These are phyloP conservation scores for Aspergillus sergii DNA, from an alignment of 2,329 filamentous ascomycete species.

Conservation along the genomic window DNA sequence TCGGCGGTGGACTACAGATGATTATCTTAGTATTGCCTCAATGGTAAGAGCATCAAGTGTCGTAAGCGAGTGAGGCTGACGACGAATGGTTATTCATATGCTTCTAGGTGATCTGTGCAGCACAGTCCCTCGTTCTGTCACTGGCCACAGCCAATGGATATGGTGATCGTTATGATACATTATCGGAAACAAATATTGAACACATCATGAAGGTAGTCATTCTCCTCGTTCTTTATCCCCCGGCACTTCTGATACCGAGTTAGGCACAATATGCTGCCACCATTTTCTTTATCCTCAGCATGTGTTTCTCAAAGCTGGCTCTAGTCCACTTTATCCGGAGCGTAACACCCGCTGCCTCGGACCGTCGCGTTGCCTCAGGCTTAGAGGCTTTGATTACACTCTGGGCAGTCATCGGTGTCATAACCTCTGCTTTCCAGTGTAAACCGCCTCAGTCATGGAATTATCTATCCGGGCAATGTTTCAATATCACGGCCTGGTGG, in stretches of 20 bases:
- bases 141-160: slow-evolving; percentile 25
- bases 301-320: slow-evolving; percentile 29
- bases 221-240: not conserved
- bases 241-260: not conserved
- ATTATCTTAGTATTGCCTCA: slow-evolving; percentile 9
- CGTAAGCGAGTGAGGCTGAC: not conserved
- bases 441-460: slow-evolving; percentile 20
- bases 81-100: not conserved
- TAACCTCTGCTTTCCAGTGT: slow-evolving; percentile 26
- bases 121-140: slow-evolving; percentile 25
- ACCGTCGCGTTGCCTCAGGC: slow-evolving; percentile 19
- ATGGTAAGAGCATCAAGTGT: not conserved
- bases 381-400: slow-evolving; percentile 17
- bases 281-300: slow-evolving; percentile 24
- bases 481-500: slow-evolving; percentile 27
- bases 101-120: slow-evolving; percentile 5
- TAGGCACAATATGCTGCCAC: slow-evolving; percentile 28
- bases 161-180: slow-evolving; percentile 20
- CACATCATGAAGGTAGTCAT: slow-evolving; percentile 25
- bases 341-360: slow-evolving; percentile 23
- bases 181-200: slow-evolving; percentile 12
- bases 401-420: slow-evolving; percentile 19
- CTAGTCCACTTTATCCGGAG: slow-evolving; percentile 27
- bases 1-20: slow-evolving; percentile 13
- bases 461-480: slow-evolving; percentile 22